Base-by-base conservation (phyloP, 164 flowering plant species). In the Liriodendron chinense region DNA sequence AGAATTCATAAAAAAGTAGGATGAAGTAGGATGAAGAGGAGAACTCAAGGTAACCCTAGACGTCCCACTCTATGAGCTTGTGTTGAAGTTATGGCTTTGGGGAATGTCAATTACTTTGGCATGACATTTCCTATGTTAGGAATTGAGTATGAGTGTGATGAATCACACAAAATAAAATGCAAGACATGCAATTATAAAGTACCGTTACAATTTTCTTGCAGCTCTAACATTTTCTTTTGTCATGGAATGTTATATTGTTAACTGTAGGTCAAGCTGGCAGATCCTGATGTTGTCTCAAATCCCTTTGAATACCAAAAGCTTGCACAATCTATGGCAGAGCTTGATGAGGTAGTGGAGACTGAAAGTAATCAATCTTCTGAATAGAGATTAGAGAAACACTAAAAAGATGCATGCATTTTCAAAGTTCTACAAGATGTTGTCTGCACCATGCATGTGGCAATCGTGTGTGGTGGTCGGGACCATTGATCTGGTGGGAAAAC, bases 281-380 rank as follows among this genome's bases (percentile, higher is more conserved):
- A 96, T 80, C 97, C 99, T 23, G 99, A 92, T 77, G 86, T 94
- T 62, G 90, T 88, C 3, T 90, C 99, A 50, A 96, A 92, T 86
- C 94, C 85, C 8, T 83, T 79, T 69, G 99, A 96, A 79, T 96
- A 96, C 80, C 95, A 92, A 83, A 94, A 89, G 86, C 84, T 96
- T 80, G 97, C 96, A 5, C 95, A 90, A 71, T 96, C 99, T 18
- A 77, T 92, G 89, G 72, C 98, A 53, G 99, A 96, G 77, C 95
- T 96, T 75, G 92, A 94, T 74, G 97, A 88, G 92, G 99, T 94
- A 85, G 8, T 72, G 69, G 8, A 66, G 20, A 18, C 34, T n/a
- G 23, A 67, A 47, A 2, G 25, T 7, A 16, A 13, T 63, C 13
- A 6, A 71, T 56, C 8, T 16, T 8, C 70, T 68, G 22, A 34